Evolutionary conservation across 2,329 filamentous ascomycete genomes (phyloP).

Genomic region (Scedosporium boydii): DNA sequence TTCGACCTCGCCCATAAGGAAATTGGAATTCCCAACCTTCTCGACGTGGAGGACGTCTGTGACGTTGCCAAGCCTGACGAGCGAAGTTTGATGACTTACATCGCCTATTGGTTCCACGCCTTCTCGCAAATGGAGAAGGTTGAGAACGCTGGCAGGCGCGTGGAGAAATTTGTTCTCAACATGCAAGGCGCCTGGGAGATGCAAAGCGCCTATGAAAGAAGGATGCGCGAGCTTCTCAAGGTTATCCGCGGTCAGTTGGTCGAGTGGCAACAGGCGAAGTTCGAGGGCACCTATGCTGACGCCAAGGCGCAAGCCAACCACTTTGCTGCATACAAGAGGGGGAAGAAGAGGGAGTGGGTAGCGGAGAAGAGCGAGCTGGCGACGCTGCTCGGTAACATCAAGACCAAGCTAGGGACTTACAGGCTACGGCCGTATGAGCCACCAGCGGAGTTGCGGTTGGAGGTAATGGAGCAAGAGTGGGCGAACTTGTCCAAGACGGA

Average conservation of each 20-base stretch:
- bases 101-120: slow-evolving; percentile 99
- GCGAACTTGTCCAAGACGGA: slow-evolving; percentile 69
- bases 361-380: slow-evolving; percentile 95
- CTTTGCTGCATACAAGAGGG: slow-evolving; percentile 84
- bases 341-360: slow-evolving; percentile 88
- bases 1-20: slow-evolving; percentile 95
- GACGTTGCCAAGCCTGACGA: slow-evolving; percentile 95
- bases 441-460: slow-evolving; percentile 70
- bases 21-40: slow-evolving; percentile 89
- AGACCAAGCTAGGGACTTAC: slow-evolving; percentile 96
- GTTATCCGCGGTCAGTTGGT: slow-evolving; percentile 65
- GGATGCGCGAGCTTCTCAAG: slow-evolving; percentile 74
- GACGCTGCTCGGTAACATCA: slow-evolving; percentile 92
- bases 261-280: slow-evolving; percentile 68
- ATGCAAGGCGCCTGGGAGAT: slow-evolving; percentile 99
- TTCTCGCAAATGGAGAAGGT: slow-evolving; percentile 99
- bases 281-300: slow-evolving; percentile 86
- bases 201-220: slow-evolving; percentile 90
- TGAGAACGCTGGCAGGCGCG: slow-evolving; percentile 88
- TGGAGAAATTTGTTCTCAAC: slow-evolving; percentile 97
- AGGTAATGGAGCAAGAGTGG: slow-evolving; percentile 79
- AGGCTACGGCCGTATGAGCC: slow-evolving; percentile 84
- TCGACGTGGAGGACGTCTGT: slow-evolving; percentile 97
- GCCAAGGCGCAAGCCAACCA: slow-evolving; percentile 77
- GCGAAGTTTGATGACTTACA: slow-evolving; percentile 96